Base-by-base conservation (phyloP, 345 rosid genomes). In the Hypericum perforatum region DNA sequence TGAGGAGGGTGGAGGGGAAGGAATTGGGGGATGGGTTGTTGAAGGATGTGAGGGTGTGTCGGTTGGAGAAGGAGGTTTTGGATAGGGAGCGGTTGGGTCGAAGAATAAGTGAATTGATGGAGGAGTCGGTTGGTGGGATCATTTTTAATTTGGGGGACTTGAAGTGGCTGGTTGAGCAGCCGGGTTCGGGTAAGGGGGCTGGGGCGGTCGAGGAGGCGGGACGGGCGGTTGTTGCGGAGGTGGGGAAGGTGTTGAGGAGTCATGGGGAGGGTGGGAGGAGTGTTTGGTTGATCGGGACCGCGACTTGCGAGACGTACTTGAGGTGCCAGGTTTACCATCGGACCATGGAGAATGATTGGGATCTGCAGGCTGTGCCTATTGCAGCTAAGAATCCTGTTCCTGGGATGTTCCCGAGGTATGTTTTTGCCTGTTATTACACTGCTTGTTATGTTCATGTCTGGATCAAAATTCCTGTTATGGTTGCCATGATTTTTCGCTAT, bases 221-320 rank as follows among this genome's bases (percentile, higher is more conserved):
- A 5, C 82, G 82, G 76, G 66, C 58, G 13, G 92, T 85, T 79
- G 77, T 85, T 80, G 70, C 65, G 63, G 79, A 70, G 72, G 61
- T 90, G 61, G 16, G 84, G 70, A 69, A 53, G 39, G 76, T 75
- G 61, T 78, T 69, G 39, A 66, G 74, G 54, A 73, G 69, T 47
- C 61, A 69, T n/a, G 66, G 65, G 10, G 47, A 22, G 12, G 44
- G 45, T 8, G 60, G 63, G 16, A 78, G 73, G n/a, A 75, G 66
- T 63, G 49, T 92, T 39, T 85, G 94, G 82, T 63, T 92, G 68
- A 81, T 88, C 49, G 96, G 95, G 14, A 85, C 86, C 14, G 98
- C 98, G n/a, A 88, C 96, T 52, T 92, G 95, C 39, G 96, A 92
- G 72, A 90, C 97, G 43, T 86, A 86, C 64, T 58, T 90, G 67